Evolutionary conservation across 2,329 filamentous ascomycete species (phyloP).

Genomic region (Dactylellina parvicollis): DNA sequence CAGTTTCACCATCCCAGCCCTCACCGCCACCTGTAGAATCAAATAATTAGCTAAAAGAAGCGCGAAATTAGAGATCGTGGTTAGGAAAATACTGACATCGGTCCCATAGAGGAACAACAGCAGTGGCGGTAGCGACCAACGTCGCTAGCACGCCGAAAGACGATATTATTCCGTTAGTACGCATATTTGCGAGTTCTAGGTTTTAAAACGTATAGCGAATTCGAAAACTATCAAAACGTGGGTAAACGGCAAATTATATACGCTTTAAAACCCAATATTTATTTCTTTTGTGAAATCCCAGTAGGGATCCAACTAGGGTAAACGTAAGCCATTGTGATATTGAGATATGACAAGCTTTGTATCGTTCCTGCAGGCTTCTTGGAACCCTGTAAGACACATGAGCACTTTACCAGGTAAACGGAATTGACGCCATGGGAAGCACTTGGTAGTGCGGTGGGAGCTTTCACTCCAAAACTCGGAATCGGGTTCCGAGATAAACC

Average conservation of each 20-base stretch:
- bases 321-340: slow-evolving; percentile 25
- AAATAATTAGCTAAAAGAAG: background rate
- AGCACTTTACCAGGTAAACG: slow-evolving; percentile 48
- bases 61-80: background rate
- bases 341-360: background rate
- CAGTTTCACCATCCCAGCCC: slow-evolving; percentile 41
- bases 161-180: slow-evolving; percentile 19
- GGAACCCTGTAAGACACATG: slow-evolving; percentile 22
- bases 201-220: background rate
- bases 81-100: slow-evolving; percentile 24
- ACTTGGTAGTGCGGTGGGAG: background rate
- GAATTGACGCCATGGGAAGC: slow-evolving; percentile 2
- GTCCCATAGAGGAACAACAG: slow-evolving; percentile 32
- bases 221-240: background rate
- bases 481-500: slow-evolving; percentile 28
- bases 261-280: background rate
- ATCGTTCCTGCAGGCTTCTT: slow-evolving; percentile 34
- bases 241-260: background rate
- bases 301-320: slow-evolving; percentile 9
- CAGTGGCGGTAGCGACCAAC: slow-evolving; percentile 15
- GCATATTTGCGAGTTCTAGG: slow-evolving; percentile 15
- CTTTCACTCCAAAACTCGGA: slow-evolving; percentile 7
- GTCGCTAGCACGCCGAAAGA: slow-evolving; percentile 26
- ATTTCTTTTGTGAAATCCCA: background rate
- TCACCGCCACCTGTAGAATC: slow-evolving; percentile 40